Base-by-base conservation (phyloP, 371 early-diverging fungal species). In the Mortierella sp. region DNA sequence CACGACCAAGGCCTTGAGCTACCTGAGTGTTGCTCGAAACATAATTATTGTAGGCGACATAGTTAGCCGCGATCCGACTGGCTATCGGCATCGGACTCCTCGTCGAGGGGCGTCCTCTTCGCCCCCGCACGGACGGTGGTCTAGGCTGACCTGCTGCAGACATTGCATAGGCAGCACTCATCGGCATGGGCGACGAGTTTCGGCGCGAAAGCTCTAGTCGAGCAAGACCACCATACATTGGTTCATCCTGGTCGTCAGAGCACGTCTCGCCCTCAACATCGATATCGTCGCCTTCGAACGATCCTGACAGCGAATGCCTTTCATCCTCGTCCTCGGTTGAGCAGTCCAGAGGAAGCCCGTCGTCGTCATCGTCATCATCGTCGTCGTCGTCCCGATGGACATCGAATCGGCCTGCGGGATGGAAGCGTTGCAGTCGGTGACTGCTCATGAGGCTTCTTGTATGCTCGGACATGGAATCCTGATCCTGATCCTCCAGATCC, bases 1-100 rank as follows among this genome's bases (percentile, higher is more conserved):
- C 72, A n/a, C 77, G 77, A 53, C 77, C 72, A 28, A 71, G 44
- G 1, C 77, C 77, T 30, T 77, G 77, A 3, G 72, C 77, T 12
- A 68, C 77, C 26, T 77, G 77, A 7, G 72, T 77, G 44, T 77
- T 77, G 23, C 77, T 77, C 4, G 77, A 77, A 18, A 72, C 77
- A n/a, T 77, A 77, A 44, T 77, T 77, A 21, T 77, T 77, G 57
- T 77, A 77, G 4, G 77, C 77, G 15, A 77, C 77, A 60, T 77
- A 77, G 51, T 77, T 77, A 55, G 77, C 77, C 18, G 72, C 72
- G 23, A 77, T 72, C 23, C 77, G 21, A 23, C 58, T 77, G 25
- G 68, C 60, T 29, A 68, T 68, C 21, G 72, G 77, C 66, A 77
- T 60, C 0, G 77, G 77, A 21, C 72, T 68, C 7, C 77, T 56